Conservation (phyloP, 306 rosid genomes). For the Oxytropis ochrocephala region DNA sequence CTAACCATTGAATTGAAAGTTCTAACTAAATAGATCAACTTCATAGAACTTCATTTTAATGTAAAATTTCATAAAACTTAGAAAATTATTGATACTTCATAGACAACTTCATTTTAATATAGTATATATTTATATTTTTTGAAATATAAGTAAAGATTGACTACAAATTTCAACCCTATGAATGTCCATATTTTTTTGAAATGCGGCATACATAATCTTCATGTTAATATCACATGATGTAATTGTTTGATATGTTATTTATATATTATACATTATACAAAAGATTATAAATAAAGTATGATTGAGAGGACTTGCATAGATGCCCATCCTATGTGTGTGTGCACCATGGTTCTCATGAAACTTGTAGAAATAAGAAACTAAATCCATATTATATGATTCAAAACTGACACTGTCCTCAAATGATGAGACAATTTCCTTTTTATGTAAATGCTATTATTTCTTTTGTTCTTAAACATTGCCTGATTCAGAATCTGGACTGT, state of each 20-base stretch:
- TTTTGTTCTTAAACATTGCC: background rate
- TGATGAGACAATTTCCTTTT: background rate
- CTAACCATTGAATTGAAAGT: background rate
- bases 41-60: too few relatives aligned
- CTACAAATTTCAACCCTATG: background rate
- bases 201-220: background rate
- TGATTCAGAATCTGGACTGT: constrained; percentile 1
- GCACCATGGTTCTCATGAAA: background rate
- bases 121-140: background rate
- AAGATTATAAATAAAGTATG: background rate
- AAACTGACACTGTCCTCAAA: background rate
- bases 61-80: background rate
- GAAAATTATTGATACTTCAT: background rate
- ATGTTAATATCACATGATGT: background rate
- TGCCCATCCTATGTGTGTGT: too few relatives aligned
- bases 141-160: background rate
- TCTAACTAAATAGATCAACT: background rate
- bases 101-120: background rate
- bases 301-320: too few relatives aligned
- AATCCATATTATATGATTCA: background rate
- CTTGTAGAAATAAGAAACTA: background rate
- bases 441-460: background rate
- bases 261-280: background rate
- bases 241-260: background rate
- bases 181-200: background rate